phyloP scores from a whole-genome alignment of 371 early-diverging fungal genomes.

The Saksenaea vasiformis region DNA sequence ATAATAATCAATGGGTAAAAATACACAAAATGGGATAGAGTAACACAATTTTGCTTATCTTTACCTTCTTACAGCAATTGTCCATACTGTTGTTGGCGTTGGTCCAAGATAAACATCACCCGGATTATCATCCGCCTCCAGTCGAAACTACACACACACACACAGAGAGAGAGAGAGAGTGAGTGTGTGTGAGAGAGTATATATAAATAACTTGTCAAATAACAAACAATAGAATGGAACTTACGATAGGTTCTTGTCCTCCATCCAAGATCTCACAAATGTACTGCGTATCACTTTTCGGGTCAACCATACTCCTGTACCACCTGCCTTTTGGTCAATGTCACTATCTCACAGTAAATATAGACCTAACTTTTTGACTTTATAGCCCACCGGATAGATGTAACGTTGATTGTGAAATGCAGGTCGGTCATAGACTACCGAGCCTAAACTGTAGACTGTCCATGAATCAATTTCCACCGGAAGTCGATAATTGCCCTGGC shows the following conservation, averaged over 20 bases:
- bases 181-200: slow-evolving; percentile 9
- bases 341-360: not conserved
- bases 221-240: too few species aligned
- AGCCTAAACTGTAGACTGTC: slow-evolving; percentile 76
- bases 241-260: slow-evolving; percentile 71
- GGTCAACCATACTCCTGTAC: slow-evolving; percentile 81
- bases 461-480: slow-evolving; percentile 85
- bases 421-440: slow-evolving; percentile 76
- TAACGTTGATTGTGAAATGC: slow-evolving; percentile 91
- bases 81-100: slow-evolving; percentile 58
- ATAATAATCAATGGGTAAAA: not conserved
- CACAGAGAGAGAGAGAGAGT: too few species aligned
- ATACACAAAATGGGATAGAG: not conserved
- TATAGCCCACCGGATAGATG: slow-evolving; percentile 92
- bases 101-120: slow-evolving; percentile 43
- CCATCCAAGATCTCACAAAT: slow-evolving; percentile 83
- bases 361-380: slow-evolving; percentile 47
- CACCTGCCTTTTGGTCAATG: slow-evolving; percentile 30
- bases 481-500: slow-evolving; percentile 70
- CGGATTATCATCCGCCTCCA: slow-evolving; percentile 53
- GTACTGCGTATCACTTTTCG: slow-evolving; percentile 70
- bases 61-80: slow-evolving; percentile 50
- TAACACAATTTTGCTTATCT: not conserved
- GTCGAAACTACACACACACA: slow-evolving; percentile 45
- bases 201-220: too few species aligned